Evolutionary conservation across 2,329 filamentous ascomycete species (phyloP), one percentile per base, ranked within the genome.

Genomic region (Polytolypa hystricis): DNA sequence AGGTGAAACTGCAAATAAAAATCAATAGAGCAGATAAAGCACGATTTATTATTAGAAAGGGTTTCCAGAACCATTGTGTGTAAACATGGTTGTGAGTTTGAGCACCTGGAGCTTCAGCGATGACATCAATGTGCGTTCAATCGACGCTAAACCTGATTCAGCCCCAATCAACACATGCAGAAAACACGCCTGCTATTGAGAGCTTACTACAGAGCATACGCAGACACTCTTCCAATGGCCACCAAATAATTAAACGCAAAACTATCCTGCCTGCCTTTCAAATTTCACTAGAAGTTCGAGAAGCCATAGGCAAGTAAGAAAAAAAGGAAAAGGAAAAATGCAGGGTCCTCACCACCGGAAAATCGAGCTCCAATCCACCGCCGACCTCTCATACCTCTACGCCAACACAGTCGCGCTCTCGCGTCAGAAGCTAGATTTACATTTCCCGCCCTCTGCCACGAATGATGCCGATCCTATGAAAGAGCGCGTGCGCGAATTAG

Each of bases 351-450:
- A 66, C 47, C 58, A 69, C 46, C 63, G 66, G 46, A 68, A 67
- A 48, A 61, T 69, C 49, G 66, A 69, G 41, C 60, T 69, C n/a
- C 66, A 69, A 50, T 64, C 66, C 30, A 54, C 65, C 37, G 57
- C 59, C 40, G 66, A 69, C 53, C 61, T 69, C 34, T 62, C 59
- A 36, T 69, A 66, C 41, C 64, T 69, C 32, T 62, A 66, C 43
- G 50, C 54, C 42, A 69, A 69, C 49, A 58, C 65, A 17, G 46
- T 60, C 38, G 52, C 56, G 3, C 53, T 62, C 40, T 65, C 66
- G 15, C 64, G 58, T 39, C 55, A 61, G 46, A 69, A 68, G 50
- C 54, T 69, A 38, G 65, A 69, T 45, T 55, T 66, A 16, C 59
- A 66, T 42, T 58, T 69, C 10, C 66, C 66, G 37, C 65, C 58